Evolutionary conservation across 257 asterid species (phyloP).

Genomic region (Capsicum pubescens): DNA sequence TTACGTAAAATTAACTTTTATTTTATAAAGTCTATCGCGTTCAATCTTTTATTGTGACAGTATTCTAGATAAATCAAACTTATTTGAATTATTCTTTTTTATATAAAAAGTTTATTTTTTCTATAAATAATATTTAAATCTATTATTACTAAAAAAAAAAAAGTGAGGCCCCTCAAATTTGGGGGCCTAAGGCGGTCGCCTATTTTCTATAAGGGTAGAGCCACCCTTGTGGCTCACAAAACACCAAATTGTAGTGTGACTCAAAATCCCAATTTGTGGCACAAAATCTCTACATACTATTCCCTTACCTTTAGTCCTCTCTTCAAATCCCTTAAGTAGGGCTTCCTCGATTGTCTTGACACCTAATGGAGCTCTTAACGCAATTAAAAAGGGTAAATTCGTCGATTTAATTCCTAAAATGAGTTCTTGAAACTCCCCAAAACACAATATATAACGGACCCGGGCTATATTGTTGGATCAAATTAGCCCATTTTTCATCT

Average conservation of each 20-base stretch:
- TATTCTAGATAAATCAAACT: too few species aligned
- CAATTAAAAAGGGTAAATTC: slow-evolving; percentile 66
- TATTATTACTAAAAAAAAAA: too few species aligned
- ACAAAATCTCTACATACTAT: slow-evolving; percentile 75
- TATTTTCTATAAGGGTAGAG: too few species aligned
- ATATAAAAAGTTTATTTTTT: too few species aligned
- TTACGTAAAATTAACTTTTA: too few species aligned
- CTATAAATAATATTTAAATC: too few species aligned
- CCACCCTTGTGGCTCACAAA: slow-evolving; percentile 53
- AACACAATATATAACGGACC: slow-evolving; percentile 64
- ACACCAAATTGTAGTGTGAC: slow-evolving; percentile 79
- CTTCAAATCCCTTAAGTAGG: slow-evolving; percentile 74
- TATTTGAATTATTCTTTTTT: too few species aligned
- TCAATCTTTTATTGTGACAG: too few species aligned
- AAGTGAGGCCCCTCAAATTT: too few species aligned
- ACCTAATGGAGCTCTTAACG: slow-evolving; percentile 67
- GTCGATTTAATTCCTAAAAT: slow-evolving; percentile 74
- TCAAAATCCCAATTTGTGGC: slow-evolving; percentile 66
- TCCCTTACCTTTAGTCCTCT: slow-evolving; percentile 60
- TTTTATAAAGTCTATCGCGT: too few species aligned
- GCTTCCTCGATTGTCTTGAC: slow-evolving; percentile 60
- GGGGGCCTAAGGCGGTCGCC: too few species aligned
- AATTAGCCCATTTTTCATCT: slow-evolving; percentile 57
- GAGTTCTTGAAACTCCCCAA: slow-evolving; percentile 76
- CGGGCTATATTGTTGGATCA: slow-evolving; percentile 55